Base-by-base conservation (phyloP, 2,329 filamentous ascomycete genomes). In the Nemania serpens region DNA sequence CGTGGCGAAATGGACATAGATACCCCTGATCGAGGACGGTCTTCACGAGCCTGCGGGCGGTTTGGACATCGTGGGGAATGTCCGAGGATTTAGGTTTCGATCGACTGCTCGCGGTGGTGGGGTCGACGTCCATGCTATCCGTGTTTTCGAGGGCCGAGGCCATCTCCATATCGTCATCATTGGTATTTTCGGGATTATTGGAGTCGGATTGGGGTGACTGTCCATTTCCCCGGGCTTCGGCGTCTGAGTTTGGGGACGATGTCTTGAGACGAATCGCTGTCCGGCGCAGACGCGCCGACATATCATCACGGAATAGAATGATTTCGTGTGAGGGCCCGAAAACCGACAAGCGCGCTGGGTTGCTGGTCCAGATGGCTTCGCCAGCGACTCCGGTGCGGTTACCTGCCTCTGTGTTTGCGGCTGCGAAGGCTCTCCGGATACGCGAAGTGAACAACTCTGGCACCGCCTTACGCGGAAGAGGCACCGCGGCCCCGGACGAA, bases 271-370 rank as follows among this genome's bases (percentile, higher is more conserved):
- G 84, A 34, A 99, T 85, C 0, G 89, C 88, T 9, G 87, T 89
- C 25, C 95, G 85, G 45, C 93, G 84, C 20, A 99, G 79, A 2
- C 95, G 86, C 18, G 88, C 86, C 0, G 90, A 89, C 9, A 97
- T 85, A 72, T 98, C 91, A 74, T 99, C 95, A 39, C 95, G 81
- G 72, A 97, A 91, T 1, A 99, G 75, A 0, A 94, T 88, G 59
- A 99, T 84, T 71, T 99, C 95, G 71, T 96, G 91, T 36, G 87
- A 86, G 0, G 93, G 90, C 0, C 94, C 94, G 71, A 98, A 99
- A 62, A 97, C 82, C 29, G 86, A 89, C 25, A 99, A 72, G 15
- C 93, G 85, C 33, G 89, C 84, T 0, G 95, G 95, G 71, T 98
- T 99, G 12, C 86, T 91, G 0, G 94, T 90, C 92, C 93, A 98